phyloP scores from a whole-genome alignment of 768 basidiomycete genomes.

The Mycena kentingensis region DNA sequence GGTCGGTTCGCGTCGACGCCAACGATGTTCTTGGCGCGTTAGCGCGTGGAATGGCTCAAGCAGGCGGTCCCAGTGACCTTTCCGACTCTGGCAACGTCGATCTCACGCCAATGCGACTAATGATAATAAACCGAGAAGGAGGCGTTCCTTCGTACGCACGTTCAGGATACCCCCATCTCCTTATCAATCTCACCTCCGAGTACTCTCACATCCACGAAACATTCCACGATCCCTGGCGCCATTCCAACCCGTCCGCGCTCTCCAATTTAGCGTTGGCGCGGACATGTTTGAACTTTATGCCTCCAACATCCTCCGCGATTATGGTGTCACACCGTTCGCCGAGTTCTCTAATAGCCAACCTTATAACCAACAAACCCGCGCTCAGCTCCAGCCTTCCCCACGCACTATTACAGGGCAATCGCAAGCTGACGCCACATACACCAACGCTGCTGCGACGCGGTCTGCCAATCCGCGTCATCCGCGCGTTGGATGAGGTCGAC shows the following conservation, averaged over 20 bases:
- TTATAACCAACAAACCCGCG: constrained; percentile 97
- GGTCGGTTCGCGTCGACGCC: constrained; percentile 80
- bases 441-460: constrained; percentile 93
- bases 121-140: constrained; percentile 97
- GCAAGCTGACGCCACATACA: constrained; percentile 84
- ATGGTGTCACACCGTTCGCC: constrained; percentile 98
- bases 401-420: constrained; percentile 84
- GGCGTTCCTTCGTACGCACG: constrained; percentile 98
- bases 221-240: constrained; percentile 75
- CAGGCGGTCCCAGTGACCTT: constrained; percentile 36
- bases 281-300: constrained; percentile 90
- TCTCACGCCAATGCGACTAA: constrained; percentile 90
- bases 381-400: constrained; percentile 95
- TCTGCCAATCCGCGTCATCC: constrained; percentile 81
- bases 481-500: constrained; percentile 71
- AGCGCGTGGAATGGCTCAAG: constrained; percentile 80
- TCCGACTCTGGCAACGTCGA: constrained; percentile 58
- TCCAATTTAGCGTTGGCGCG: constrained; percentile 83
- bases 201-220: constrained; percentile 82
- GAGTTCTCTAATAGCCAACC: constrained; percentile 91
- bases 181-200: constrained; percentile 92
- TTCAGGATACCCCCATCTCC: constrained; percentile 89
- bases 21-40: constrained; percentile 90
- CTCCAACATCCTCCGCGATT: constrained; percentile 87
- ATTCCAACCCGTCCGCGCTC: constrained; percentile 81